Conservation (phyloP, 2,329 filamentous ascomycete genomes). For the Macrophomina tecta region DNA sequence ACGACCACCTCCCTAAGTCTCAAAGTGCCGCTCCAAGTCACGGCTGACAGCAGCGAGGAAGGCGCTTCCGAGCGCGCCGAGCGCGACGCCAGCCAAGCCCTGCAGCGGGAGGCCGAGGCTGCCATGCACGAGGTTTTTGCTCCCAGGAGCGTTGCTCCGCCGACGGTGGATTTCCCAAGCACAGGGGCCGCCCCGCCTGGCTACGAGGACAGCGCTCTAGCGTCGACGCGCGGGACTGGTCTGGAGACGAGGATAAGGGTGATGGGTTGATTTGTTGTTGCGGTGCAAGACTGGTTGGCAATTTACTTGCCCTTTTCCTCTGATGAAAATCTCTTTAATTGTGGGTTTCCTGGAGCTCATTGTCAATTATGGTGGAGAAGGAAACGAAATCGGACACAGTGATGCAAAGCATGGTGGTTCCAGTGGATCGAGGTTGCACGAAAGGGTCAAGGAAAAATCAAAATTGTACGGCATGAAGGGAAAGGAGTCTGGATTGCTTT, state of each 20-base stretch:
- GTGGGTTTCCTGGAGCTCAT: neutral
- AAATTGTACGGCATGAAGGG: neutral
- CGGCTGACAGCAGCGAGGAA: constrained; percentile 43
- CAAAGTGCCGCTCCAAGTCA: constrained; percentile 55
- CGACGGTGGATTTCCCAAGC: neutral
- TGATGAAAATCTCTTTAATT: neutral
- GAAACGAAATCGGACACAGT: neutral
- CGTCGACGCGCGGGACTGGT: neutral
- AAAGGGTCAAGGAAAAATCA: neutral
- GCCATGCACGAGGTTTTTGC: constrained; percentile 3
- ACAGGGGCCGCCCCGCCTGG: neutral
- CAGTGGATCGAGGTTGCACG: too few relatives aligned
- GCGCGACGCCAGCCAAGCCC: constrained; percentile 1
- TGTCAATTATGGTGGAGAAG: neutral
- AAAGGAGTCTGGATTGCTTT: neutral
- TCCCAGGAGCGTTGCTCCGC: constrained; percentile 7
- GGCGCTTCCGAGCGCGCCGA: neutral
- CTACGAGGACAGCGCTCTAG: constrained; percentile 1
- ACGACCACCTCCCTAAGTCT: constrained; percentile 48
- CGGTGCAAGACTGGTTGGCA: neutral
- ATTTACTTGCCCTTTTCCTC: neutral
- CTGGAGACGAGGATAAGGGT: constrained; percentile 6
- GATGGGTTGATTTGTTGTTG: neutral
- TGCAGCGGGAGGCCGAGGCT: neutral
- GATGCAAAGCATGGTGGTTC: too few relatives aligned